Percentiles rank a stretch among this genome's conserved stretches.
phyloP scores from a whole-genome alignment of 2,329 filamentous ascomycete species.

The Fusarium sp. region DNA sequence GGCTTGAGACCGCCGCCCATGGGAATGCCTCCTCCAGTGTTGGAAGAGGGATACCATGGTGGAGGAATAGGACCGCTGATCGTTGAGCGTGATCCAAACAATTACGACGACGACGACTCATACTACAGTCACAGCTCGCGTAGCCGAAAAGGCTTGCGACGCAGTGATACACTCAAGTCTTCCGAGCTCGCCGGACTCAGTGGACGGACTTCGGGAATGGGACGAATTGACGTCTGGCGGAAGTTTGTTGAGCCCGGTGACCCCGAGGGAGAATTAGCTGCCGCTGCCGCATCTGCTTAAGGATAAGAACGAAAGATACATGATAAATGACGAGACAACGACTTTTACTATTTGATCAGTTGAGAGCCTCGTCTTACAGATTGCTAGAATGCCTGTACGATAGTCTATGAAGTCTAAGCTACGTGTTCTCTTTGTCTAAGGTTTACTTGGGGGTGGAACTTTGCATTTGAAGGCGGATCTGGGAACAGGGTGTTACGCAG shows the following conservation, averaged over 20 bases:
- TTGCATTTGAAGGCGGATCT: constrained; percentile 21
- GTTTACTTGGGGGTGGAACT: constrained; percentile 8
- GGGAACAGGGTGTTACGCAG: constrained; percentile 14
- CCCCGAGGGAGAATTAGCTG: constrained; percentile 54
- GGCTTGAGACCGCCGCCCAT: constrained; percentile 53
- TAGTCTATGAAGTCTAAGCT: constrained; percentile 8
- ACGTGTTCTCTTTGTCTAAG: constrained; percentile 16
- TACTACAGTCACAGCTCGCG: constrained; percentile 50
- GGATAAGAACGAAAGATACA: constrained; percentile 7
- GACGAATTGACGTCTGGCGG: constrained; percentile 65
- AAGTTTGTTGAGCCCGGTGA: constrained; percentile 62
- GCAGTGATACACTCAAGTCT: constrained; percentile 53
- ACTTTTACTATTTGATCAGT: constrained; percentile 15
- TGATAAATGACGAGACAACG: constrained; percentile 27
- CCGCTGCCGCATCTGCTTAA: constrained; percentile 21
- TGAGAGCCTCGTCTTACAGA: constrained; percentile 12
- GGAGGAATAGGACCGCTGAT: constrained; percentile 39
- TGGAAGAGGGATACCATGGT: constrained; percentile 35
- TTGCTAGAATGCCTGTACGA: constrained; percentile 27
- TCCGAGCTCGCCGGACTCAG: constrained; percentile 65
- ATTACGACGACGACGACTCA: constrained; percentile 54
- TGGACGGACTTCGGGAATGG: constrained; percentile 61
- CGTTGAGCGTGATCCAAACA: constrained; percentile 47
- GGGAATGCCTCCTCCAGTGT: constrained; percentile 51
- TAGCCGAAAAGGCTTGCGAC: constrained; percentile 48